phyloP scores from a whole-genome alignment of 768 basidiomycete species.

The Leccinum longicurvipes region DNA sequence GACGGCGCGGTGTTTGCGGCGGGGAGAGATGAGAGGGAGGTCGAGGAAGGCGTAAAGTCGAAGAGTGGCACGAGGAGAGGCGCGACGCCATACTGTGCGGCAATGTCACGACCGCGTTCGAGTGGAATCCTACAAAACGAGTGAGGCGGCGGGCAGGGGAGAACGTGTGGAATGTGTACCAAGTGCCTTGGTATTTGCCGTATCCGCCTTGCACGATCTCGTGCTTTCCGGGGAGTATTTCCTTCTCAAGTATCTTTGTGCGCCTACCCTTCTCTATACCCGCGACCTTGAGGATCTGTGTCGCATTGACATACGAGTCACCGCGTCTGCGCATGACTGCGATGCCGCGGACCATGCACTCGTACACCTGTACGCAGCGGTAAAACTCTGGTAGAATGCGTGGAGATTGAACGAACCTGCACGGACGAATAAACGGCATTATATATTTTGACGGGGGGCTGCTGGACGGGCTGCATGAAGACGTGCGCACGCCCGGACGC shows the following conservation, averaged over 20 bases:
- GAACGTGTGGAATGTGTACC: slow-evolving; percentile 49
- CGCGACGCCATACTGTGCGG: slow-evolving; percentile 87
- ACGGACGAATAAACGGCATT: slow-evolving; percentile 92
- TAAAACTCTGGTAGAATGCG: not conserved
- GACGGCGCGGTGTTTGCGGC: slow-evolving; percentile 45
- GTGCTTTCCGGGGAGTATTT: slow-evolving; percentile 91
- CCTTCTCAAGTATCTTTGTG: slow-evolving; percentile 96
- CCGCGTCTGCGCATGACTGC: slow-evolving; percentile 96
- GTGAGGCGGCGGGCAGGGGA: slow-evolving; percentile 10
- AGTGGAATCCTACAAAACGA: slow-evolving; percentile 79
- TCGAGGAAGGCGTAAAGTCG: slow-evolving; percentile 82
- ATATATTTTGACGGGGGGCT: slow-evolving; percentile 76
- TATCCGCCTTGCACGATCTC: slow-evolving; percentile 99
- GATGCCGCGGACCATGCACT: slow-evolving; percentile 97
- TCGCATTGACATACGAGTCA: slow-evolving; percentile 97
- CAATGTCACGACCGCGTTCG: slow-evolving; percentile 90
- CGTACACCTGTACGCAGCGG: slow-evolving; percentile 65
- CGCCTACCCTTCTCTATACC: slow-evolving; percentile 95
- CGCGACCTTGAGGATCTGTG: slow-evolving; percentile 98
- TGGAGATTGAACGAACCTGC: slow-evolving; percentile 45
- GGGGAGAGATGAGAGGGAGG: slow-evolving; percentile 67
- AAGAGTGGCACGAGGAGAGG: slow-evolving; percentile 86
- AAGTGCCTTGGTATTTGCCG: slow-evolving; percentile 99
- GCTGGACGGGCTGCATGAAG: slow-evolving; percentile 36
- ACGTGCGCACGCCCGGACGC: slow-evolving; percentile 25